Evolutionary conservation across 1,284 basidiomycete species (phyloP), one percentile per base, ranked within the genome.

Genomic region (Sporisorium iseilematis-ciliati): DNA sequence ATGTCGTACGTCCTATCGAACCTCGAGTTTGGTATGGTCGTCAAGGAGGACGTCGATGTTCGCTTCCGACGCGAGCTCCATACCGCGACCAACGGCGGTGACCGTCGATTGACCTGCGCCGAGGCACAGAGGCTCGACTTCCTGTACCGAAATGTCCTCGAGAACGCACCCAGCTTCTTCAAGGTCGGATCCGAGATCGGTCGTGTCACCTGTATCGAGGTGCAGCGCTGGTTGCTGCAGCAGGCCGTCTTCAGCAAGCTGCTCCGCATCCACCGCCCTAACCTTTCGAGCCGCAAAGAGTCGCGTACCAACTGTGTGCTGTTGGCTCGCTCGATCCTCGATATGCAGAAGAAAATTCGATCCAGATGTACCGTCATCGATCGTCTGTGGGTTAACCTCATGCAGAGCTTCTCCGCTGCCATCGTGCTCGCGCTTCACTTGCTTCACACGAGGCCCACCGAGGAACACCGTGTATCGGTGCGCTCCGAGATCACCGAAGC

Each of bases 181-280:
- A 66, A 65, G 55, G 75, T 81, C 18, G 81, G 81, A 7, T 78
- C 75, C 21, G 77, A 80, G 52, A 65, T 68, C 26, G 69, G 68
- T 23, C 67, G 73, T 7, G 62, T 76, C 1, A 77, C 65, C 14
- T 69, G 72, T 53, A 59, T 77, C 52, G 80, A 82, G 60, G 77
- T 84, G 43, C 77, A 83, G 56, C 72, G 82, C 12, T 84, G 81
- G 80, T 57, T 83, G 33, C 70, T 84, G 26, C 79, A 82, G 65
- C 82, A 83, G 65, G 65, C 59, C 21, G 75, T 83, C 2, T 83
- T 84, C 57, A 77, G 78, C 73, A 79, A 80, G 64, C 72, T 84
- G 5, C 60, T 84, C 14, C 68, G 73, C 21, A 69, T 84, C 18
- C 82, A 84, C 46, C 77, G 82, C 18, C 73, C 74, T 16, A 71